phyloP scores from a whole-genome alignment of 805 yeast genomes.

The Spathaspora passalidarum region DNA sequence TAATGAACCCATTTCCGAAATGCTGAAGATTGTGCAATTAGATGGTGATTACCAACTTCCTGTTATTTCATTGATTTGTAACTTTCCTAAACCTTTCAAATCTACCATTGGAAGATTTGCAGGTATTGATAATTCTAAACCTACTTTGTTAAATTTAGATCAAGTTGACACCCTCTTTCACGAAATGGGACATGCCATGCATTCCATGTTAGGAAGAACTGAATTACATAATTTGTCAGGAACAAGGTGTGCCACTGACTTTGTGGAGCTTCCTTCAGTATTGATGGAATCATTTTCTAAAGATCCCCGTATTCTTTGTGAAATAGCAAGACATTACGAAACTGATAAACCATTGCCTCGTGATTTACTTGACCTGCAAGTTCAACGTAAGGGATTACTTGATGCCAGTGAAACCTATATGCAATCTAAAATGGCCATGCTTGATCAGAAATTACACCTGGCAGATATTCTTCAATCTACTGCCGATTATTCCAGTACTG shows the following conservation, averaged over 20 bases:
- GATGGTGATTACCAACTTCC: slow-evolving; percentile 74
- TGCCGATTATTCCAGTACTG: slow-evolving; percentile 33
- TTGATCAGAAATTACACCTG: slow-evolving; percentile 77
- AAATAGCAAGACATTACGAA: slow-evolving; percentile 68
- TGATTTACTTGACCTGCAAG: slow-evolving; percentile 48
- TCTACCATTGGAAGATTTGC: slow-evolving; percentile 26
- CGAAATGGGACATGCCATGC: slow-evolving; percentile 99
- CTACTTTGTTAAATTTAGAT: slow-evolving; percentile 61
- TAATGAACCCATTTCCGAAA: slow-evolving; percentile 22
- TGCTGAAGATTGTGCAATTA: slow-evolving; percentile 28
- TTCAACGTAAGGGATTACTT: slow-evolving; percentile 49
- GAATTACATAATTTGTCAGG: slow-evolving; percentile 89
- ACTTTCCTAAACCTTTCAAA: slow-evolving; percentile 45
- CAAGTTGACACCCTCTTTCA: slow-evolving; percentile 95
- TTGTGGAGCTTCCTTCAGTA: slow-evolving; percentile 96
- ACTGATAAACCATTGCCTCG: slow-evolving; percentile 62
- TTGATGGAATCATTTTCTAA: slow-evolving; percentile 91
- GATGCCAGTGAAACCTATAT: slow-evolving; percentile 74
- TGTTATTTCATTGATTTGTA: slow-evolving; percentile 84
- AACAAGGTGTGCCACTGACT: slow-evolving; percentile 92
- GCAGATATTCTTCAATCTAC: not conserved
- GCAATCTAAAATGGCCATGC: slow-evolving; percentile 84
- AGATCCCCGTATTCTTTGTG: slow-evolving; percentile 69
- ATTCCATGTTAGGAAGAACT: slow-evolving; percentile 93
- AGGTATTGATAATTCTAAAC: slow-evolving; percentile 20